phyloP scores from a whole-genome alignment of 306 rosid genomes.

The Ochetophila trinervis region DNA sequence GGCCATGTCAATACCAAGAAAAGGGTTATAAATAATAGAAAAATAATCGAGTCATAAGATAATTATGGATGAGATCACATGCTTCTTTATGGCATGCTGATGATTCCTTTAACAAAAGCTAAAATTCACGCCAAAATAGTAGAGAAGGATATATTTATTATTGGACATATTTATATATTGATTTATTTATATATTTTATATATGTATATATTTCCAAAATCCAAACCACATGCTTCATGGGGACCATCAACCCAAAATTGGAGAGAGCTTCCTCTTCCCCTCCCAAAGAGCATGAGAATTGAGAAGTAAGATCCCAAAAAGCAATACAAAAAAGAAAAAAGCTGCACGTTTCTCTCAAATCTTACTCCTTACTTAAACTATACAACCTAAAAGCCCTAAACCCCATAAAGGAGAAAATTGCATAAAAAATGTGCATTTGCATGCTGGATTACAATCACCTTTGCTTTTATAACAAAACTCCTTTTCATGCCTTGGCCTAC shows the following conservation, averaged over 20 bases:
- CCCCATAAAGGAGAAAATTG: slow-evolving; percentile 46
- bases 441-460: slow-evolving; percentile 52
- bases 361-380: slow-evolving; percentile 49
- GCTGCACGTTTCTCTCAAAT: slow-evolving; percentile 32
- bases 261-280: slow-evolving; percentile 36
- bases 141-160: slow-evolving; percentile 17
- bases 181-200: too few relatives aligned
- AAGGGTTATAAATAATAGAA: slow-evolving; percentile 12
- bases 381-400: slow-evolving; percentile 36
- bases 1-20: background rate
- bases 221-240: slow-evolving; percentile 76
- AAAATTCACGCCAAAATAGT: slow-evolving; percentile 39
- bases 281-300: slow-evolving; percentile 50
- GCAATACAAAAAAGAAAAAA: slow-evolving; percentile 44
- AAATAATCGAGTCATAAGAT: slow-evolving; percentile 31
- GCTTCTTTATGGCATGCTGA: slow-evolving; percentile 61
- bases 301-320: slow-evolving; percentile 80
- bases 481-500: slow-evolving; percentile 49
- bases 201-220: background rate
- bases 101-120: slow-evolving; percentile 58
- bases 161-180: too few relatives aligned
- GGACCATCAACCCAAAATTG: slow-evolving; percentile 59
- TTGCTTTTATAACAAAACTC: slow-evolving; percentile 43
- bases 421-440: slow-evolving; percentile 36
- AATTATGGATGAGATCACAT: slow-evolving; percentile 61